Evolutionary conservation across 176 grass and related monocot species (phyloP).

Genomic region (Puya raimondii): DNA sequence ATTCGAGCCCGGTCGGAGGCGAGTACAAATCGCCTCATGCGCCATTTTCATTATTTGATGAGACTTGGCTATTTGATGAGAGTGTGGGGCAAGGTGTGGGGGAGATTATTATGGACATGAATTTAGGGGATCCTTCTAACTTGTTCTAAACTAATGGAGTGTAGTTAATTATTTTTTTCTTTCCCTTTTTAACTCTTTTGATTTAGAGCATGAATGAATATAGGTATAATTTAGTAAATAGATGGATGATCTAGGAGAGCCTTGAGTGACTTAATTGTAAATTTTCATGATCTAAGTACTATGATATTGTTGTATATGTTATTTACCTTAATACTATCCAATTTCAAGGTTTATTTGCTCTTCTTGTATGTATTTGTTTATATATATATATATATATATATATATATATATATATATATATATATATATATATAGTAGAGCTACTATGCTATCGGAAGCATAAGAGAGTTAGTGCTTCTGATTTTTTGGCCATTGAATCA

Average conservation of each 20-base stretch:
- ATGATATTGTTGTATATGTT: slow-evolving; percentile 13
- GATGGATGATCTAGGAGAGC: slow-evolving; percentile 3
- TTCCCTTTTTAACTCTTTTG: background rate
- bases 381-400: no score
- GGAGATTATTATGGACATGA: slow-evolving; percentile 42
- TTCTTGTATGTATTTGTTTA: no score
- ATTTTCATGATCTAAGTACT: slow-evolving; percentile 27
- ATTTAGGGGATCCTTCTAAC: slow-evolving; percentile 52
- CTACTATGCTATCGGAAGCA: no score
- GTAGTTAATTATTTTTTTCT: slow-evolving; percentile 16
- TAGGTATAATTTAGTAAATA: slow-evolving; percentile 7
- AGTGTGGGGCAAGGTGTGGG: slow-evolving; percentile 44
- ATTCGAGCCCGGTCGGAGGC: slow-evolving; percentile 7
- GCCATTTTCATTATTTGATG: slow-evolving; percentile 54
- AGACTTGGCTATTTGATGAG: slow-evolving; percentile 89
- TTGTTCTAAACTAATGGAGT: slow-evolving; percentile 48
- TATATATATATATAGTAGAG: no score
- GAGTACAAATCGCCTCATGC: slow-evolving; percentile 2
- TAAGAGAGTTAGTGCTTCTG: no score
- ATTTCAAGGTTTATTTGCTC: no score
- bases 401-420: no score
- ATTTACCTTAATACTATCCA: no score
- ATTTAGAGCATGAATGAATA: background rate
- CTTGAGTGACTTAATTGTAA: slow-evolving; percentile 32
- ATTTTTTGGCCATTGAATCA: no score